Conservation (phyloP, 306 rosid species). For the Astragalus membranaceus region DNA sequence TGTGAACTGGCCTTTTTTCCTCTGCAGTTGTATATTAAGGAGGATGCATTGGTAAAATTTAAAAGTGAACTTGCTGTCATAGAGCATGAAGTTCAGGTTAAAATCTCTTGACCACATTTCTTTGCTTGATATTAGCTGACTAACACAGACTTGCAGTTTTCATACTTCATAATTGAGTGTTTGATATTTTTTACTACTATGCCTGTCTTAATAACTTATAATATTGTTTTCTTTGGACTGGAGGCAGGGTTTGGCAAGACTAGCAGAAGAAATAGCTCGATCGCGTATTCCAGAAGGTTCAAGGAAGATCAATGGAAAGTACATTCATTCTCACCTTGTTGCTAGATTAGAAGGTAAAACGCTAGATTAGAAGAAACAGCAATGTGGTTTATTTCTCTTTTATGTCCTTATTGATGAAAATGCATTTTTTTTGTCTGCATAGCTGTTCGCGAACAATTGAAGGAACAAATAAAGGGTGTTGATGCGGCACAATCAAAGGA, state of each 20-base stretch:
- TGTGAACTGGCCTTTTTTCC: slow-evolving; percentile 9
- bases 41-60: slow-evolving; percentile 67
- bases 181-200: too few species aligned
- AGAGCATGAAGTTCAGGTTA: slow-evolving; percentile 91
- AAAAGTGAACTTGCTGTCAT: slow-evolving; percentile 71
- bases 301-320: slow-evolving; percentile 92
- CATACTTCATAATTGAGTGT: too few species aligned
- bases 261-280: slow-evolving; percentile 79
- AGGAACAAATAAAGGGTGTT: slow-evolving; percentile 65
- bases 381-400: neutral
- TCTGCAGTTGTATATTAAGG: slow-evolving; percentile 64
- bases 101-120: slow-evolving; percentile 6
- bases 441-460: slow-evolving; percentile 58
- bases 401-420: slow-evolving; percentile 13
- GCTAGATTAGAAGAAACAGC: neutral
- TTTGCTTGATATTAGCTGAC: too few species aligned
- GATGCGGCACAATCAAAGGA: slow-evolving; percentile 62
- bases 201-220: too few species aligned
- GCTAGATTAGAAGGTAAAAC: slow-evolving; percentile 65
- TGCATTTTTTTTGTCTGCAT: slow-evolving; percentile 19
- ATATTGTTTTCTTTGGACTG: slow-evolving; percentile 20
- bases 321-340: slow-evolving; percentile 84
- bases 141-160: too few species aligned
- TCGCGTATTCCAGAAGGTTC: slow-evolving; percentile 61
- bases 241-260: slow-evolving; percentile 59